A percentile compares a stretch with the other conserved stretches of the same genome.
Conservation (phyloP, 75 land plant species). For the Larix kaempferi region DNA sequence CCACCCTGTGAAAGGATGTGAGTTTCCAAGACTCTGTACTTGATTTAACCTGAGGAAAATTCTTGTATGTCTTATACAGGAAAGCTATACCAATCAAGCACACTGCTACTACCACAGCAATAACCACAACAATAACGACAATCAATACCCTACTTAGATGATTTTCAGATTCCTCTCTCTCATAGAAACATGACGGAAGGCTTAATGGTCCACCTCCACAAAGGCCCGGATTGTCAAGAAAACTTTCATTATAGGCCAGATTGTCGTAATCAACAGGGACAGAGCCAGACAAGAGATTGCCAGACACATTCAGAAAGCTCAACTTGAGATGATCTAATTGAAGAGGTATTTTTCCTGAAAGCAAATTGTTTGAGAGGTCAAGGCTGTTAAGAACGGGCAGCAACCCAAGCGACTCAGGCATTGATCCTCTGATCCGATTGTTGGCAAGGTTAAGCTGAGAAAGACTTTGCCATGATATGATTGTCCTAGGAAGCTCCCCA, state of each 20-base stretch:
- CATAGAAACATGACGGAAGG: neutral
- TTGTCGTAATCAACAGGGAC: slow-evolving; percentile 20
- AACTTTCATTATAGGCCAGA: slow-evolving; percentile 27
- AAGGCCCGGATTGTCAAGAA: slow-evolving; percentile 28
- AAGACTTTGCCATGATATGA: slow-evolving; percentile 13
- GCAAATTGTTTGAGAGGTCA: slow-evolving; percentile 40
- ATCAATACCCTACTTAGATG: neutral
- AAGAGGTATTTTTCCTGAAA: slow-evolving; percentile 41
- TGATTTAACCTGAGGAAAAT: slow-evolving; percentile 5
- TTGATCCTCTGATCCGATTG: slow-evolving; percentile 42
- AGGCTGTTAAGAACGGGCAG: slow-evolving; percentile 26
- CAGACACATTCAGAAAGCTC: slow-evolving; percentile 36
- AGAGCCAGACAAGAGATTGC: slow-evolving; percentile 32
- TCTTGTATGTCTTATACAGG: neutral
- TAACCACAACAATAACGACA: slow-evolving; percentile 1
- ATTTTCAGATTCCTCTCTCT: neutral
- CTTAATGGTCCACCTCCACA: neutral
- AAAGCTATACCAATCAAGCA: neutral
- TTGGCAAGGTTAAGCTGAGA: slow-evolving; percentile 23
- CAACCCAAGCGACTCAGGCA: slow-evolving; percentile 37
- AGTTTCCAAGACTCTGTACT: slow-evolving; percentile 56
- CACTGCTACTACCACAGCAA: slow-evolving; percentile 6
- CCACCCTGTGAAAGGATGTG: slow-evolving; percentile 74
- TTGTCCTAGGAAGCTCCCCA: slow-evolving; percentile 23
- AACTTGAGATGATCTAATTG: slow-evolving; percentile 23